Evolutionary conservation across 495 filamentous ascomycete genomes (phyloP).

Genomic region (Staphylotrichum tortipilum): DNA sequence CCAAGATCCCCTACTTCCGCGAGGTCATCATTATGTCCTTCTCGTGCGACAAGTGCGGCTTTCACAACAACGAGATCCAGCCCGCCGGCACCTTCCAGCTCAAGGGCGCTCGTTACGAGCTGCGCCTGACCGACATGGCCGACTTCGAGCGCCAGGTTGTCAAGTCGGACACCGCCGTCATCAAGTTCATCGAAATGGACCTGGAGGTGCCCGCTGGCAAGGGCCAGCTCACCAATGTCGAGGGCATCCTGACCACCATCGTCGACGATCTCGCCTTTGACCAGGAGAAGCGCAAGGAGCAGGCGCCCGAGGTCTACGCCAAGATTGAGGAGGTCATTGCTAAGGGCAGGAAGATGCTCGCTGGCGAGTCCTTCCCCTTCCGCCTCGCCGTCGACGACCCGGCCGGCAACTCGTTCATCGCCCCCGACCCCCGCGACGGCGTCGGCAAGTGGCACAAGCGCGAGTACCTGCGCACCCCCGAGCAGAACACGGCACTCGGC

Average conservation of each 20-base stretch:
- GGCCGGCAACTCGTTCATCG: slow-evolving; percentile 96
- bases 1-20: slow-evolving; percentile 89
- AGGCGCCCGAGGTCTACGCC: slow-evolving; percentile 62
- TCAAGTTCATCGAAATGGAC: slow-evolving; percentile 76
- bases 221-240: slow-evolving; percentile 83
- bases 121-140: slow-evolving; percentile 56
- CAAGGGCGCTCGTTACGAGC: slow-evolving; percentile 68
- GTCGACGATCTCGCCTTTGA: slow-evolving; percentile 65
- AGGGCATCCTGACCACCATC: slow-evolving; percentile 72
- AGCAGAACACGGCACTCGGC: slow-evolving; percentile 77
- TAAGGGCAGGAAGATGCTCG: slow-evolving; percentile 62
- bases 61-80: slow-evolving; percentile 86
- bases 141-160: slow-evolving; percentile 83
- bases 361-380: slow-evolving; percentile 75
- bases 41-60: slow-evolving; percentile 76
- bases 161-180: slow-evolving; percentile 76
- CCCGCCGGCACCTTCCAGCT: slow-evolving; percentile 85
- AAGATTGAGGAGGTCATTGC: slow-evolving; percentile 67
- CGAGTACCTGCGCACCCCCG: slow-evolving; percentile 71
- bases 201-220: slow-evolving; percentile 85
- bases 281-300: slow-evolving; percentile 64
- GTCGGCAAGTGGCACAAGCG: slow-evolving; percentile 73
- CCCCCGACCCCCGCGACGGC: slow-evolving; percentile 65
- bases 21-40: slow-evolving; percentile 97
- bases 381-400: slow-evolving; percentile 77